A percentile compares a stretch with the other conserved stretches of the same genome.
Conservation (phyloP, 441 rosid genomes). For the Breynia disticha region DNA sequence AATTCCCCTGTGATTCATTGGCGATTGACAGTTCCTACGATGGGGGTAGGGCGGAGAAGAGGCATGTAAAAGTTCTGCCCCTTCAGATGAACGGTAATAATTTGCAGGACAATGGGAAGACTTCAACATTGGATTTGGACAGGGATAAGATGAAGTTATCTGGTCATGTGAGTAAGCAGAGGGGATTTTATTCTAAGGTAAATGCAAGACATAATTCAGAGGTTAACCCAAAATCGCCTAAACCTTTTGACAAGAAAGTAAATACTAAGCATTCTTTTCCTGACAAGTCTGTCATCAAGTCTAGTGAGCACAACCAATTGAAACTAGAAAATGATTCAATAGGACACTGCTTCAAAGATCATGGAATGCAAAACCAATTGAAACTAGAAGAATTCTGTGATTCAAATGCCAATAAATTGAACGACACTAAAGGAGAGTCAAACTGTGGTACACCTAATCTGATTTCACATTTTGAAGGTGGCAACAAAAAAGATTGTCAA, state of each 20-base stretch:
- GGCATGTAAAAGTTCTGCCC: constrained; percentile 11
- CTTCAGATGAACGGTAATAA: constrained; percentile 13
- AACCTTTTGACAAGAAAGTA: constrained; percentile 2
- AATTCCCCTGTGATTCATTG: constrained; percentile 6
- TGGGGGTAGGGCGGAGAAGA: constrained; percentile 9
- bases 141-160: constrained; percentile 16
- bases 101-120: constrained; percentile 18
- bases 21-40: constrained; percentile 5
- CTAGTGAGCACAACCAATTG: constrained; percentile 23
- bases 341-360: constrained; percentile 17
- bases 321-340: neutral
- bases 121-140: constrained; percentile 13
- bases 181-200: constrained; percentile 13
- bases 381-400: constrained; percentile 11
- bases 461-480: constrained; percentile 10
- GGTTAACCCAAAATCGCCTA: constrained; percentile 7
- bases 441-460: constrained; percentile 12
- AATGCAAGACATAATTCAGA: constrained; percentile 12
- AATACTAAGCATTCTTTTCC: constrained; percentile 8
- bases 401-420: constrained; percentile 18
- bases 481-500: constrained; percentile 15
- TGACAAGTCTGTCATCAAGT: constrained; percentile 11
- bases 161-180: constrained; percentile 12
- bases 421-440: constrained; percentile 15
- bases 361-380: constrained; percentile 8